Evolutionary conservation across 352 stramenopile genomes (phyloP).

Genomic region (Blastocystis hominis): DNA sequence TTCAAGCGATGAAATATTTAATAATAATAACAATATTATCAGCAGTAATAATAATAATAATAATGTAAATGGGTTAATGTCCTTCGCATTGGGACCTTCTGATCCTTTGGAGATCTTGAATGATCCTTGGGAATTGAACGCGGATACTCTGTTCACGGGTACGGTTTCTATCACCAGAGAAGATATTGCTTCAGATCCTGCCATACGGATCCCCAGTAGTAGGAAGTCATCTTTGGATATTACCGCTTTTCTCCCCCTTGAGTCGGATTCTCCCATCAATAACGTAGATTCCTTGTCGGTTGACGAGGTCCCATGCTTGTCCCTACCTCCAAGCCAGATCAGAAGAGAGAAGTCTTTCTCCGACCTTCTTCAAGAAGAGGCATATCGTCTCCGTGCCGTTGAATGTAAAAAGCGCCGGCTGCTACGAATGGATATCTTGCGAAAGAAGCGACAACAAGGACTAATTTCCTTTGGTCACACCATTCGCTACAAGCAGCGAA

Average conservation of each 20-base stretch:
- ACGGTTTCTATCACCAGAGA: conserved; percentile 3
- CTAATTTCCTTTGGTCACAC: background rate
- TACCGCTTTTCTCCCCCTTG: background rate
- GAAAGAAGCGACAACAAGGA: conserved; percentile 15
- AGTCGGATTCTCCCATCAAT: conserved; percentile 11
- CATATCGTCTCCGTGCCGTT: background rate
- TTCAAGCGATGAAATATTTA: background rate
- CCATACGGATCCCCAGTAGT: background rate
- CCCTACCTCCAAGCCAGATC: background rate
- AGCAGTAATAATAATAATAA: too few relatives aligned
- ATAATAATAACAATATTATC: too few relatives aligned
- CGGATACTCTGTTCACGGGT: background rate
- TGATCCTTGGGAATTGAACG: background rate
- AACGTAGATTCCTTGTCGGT: background rate
- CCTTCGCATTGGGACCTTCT: background rate
- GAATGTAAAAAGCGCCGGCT: background rate
- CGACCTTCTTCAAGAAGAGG: background rate
- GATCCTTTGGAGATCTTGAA: background rate
- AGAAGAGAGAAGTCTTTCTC: background rate
- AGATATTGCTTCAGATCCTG: background rate
- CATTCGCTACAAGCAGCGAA: background rate
- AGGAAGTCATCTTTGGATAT: conserved; percentile 8
- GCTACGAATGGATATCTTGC: background rate
- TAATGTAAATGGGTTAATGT: too few relatives aligned
- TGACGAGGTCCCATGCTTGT: background rate